Evolutionary conservation across 352 stramenopile species (phyloP).

Genomic region (Globisporangium paddicum): DNA sequence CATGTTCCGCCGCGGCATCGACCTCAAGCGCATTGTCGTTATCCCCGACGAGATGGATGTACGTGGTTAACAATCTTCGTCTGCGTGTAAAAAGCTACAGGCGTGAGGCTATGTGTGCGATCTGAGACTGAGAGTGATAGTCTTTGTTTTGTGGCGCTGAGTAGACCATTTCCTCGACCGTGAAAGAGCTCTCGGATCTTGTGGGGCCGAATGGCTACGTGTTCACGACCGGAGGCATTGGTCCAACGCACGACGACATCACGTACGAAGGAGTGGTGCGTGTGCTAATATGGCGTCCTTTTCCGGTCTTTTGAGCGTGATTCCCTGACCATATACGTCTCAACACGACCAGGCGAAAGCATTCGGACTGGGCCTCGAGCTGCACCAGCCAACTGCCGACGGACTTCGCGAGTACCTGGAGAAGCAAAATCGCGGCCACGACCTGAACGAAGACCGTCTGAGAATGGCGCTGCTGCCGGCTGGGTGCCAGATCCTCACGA

Average conservation of each 20-base stretch:
- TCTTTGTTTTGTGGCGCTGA: background rate
- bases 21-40: conserved; percentile 71
- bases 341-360: conserved; percentile 48
- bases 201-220: conserved; percentile 76
- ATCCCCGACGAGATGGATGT: conserved; percentile 80
- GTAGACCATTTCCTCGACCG: conserved; percentile 64
- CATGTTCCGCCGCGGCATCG: conserved; percentile 74
- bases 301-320: background rate
- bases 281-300: background rate
- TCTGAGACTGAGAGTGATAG: background rate
- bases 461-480: conserved; percentile 69
- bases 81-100: too few species aligned
- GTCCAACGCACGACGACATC: conserved; percentile 85
- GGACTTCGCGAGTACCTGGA: conserved; percentile 42
- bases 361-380: conserved; percentile 60
- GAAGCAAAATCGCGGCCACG: conserved; percentile 24
- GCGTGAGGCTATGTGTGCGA: background rate
- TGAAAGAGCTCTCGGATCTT: conserved; percentile 68
- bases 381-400: conserved; percentile 63
- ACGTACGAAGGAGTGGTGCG: conserved; percentile 80
- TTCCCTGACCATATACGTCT: background rate
- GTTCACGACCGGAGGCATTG: conserved; percentile 83
- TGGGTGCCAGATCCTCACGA: conserved; percentile 49
- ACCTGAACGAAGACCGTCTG: conserved; percentile 63
- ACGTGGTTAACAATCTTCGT: background rate